Conservation (phyloP, 2,329 filamentous ascomycete genomes). For the Malbranchea zuffiana region DNA sequence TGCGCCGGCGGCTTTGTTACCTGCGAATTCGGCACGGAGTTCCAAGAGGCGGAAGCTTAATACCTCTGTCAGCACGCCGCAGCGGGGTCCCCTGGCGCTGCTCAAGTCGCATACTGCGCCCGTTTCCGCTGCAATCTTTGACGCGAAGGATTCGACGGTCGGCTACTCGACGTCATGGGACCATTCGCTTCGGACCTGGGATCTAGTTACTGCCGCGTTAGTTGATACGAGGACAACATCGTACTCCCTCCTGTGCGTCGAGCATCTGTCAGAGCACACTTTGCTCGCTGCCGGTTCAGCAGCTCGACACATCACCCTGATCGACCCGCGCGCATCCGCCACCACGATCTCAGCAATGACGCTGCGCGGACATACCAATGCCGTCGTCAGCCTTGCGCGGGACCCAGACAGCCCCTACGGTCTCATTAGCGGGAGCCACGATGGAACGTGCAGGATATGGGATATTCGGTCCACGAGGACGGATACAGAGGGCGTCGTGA, state of each 20-base stretch:
- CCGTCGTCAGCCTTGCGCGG: slow-evolving; percentile 47
- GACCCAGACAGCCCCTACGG: slow-evolving; percentile 62
- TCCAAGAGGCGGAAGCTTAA: slow-evolving; percentile 69
- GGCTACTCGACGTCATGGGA: slow-evolving; percentile 88
- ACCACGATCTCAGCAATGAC: slow-evolving; percentile 73
- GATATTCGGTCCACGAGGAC: slow-evolving; percentile 63
- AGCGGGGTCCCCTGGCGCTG: slow-evolving; percentile 68
- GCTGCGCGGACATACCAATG: slow-evolving; percentile 78
- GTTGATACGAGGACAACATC: slow-evolving; percentile 77
- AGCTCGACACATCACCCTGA: slow-evolving; percentile 78
- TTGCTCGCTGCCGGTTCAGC: slow-evolving; percentile 66
- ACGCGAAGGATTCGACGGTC: slow-evolving; percentile 71
- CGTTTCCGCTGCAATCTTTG: slow-evolving; percentile 73
- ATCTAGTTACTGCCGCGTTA: slow-evolving; percentile 66
- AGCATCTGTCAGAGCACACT: slow-evolving; percentile 56
- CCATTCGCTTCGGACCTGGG: slow-evolving; percentile 81
- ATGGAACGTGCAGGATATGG: slow-evolving; percentile 89
- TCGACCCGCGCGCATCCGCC: slow-evolving; percentile 75
- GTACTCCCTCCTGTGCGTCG: slow-evolving; percentile 69
- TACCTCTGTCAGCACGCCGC: slow-evolving; percentile 47
- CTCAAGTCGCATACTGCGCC: slow-evolving; percentile 61
- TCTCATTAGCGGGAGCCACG: slow-evolving; percentile 81
- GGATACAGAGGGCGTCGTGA: slow-evolving; percentile 50
- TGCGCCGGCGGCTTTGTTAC: slow-evolving; percentile 58
- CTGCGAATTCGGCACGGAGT: slow-evolving; percentile 50